Conservation (phyloP, 176 grass and related monocot species). For the Lolium rigidum region DNA sequence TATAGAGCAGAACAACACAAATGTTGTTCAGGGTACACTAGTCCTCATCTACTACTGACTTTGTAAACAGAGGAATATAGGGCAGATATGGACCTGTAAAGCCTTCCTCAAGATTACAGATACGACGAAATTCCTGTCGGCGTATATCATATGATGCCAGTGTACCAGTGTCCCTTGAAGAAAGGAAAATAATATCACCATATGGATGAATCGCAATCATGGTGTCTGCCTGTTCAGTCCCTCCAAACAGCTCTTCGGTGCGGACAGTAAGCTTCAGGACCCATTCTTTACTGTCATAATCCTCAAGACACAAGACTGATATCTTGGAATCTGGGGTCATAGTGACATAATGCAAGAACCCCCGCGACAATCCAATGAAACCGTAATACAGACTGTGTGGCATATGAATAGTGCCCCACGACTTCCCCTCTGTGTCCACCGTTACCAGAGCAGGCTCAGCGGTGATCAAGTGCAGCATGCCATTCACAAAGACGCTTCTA, state of each 20-base stretch:
- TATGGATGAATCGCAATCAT: neutral
- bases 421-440: neutral
- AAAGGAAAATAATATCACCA: neutral
- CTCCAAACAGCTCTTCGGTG: slow-evolving; percentile 3
- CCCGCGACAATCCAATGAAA: neutral
- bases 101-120: neutral
- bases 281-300: neutral
- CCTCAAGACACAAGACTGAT: neutral
- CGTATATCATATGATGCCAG: neutral
- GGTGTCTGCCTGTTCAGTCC: neutral
- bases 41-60: neutral
- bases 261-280: neutral
- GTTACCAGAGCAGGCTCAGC: neutral
- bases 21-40: neutral
- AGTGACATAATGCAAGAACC: neutral
- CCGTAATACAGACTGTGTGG: neutral
- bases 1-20: neutral
- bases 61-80: neutral
- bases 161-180: neutral
- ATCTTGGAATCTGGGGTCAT: neutral
- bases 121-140: neutral
- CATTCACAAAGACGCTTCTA: neutral
- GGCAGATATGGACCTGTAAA: neutral
- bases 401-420: neutral
- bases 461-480: neutral